Evolutionary conservation across 2,329 filamentous ascomycete genomes (phyloP).

Genomic region (Nannizzia gypsea): DNA sequence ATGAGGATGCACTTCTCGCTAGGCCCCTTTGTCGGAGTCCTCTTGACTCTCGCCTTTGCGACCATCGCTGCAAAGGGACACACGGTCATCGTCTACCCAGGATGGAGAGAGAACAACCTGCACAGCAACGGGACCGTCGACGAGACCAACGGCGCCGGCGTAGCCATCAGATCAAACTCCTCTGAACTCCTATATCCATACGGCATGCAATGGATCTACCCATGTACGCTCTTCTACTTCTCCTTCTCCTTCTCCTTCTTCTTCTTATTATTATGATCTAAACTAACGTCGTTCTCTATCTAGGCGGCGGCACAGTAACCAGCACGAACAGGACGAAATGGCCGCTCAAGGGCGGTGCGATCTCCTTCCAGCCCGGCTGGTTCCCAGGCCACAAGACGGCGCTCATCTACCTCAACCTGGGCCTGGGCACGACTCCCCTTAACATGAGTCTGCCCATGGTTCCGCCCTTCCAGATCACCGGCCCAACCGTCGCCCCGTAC

Average conservation of each 20-base stretch:
- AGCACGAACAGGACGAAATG: slow-evolving; percentile 81
- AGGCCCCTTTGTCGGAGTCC: slow-evolving; percentile 20
- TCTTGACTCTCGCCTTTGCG: slow-evolving; percentile 26
- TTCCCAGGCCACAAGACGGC: slow-evolving; percentile 78
- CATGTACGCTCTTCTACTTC: slow-evolving; percentile 59
- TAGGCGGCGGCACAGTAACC: slow-evolving; percentile 71
- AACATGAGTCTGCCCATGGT: slow-evolving; percentile 86
- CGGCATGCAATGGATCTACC: slow-evolving; percentile 92
- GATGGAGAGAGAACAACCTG: slow-evolving; percentile 78
- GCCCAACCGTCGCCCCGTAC: slow-evolving; percentile 72
- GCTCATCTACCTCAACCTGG: slow-evolving; percentile 82
- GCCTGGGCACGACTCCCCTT: slow-evolving; percentile 63
- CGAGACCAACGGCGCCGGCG: slow-evolving; percentile 35
- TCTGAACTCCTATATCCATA: slow-evolving; percentile 54
- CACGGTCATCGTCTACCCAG: slow-evolving; percentile 74
- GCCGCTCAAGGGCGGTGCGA: slow-evolving; percentile 75
- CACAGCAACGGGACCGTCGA: slow-evolving; percentile 55
- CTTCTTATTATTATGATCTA: too few species aligned
- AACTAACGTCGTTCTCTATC: too few species aligned
- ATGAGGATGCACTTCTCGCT: slow-evolving; percentile 22
- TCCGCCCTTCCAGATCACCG: slow-evolving; percentile 67
- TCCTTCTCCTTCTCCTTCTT: neutral
- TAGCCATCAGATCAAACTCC: slow-evolving; percentile 32
- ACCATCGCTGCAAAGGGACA: slow-evolving; percentile 43
- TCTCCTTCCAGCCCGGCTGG: slow-evolving; percentile 90